A percentile compares a stretch with the other conserved stretches of the same genome.
phyloP scores from a whole-genome alignment of 2,329 filamentous ascomycete genomes.

The Cladosporium cucumerinum region DNA sequence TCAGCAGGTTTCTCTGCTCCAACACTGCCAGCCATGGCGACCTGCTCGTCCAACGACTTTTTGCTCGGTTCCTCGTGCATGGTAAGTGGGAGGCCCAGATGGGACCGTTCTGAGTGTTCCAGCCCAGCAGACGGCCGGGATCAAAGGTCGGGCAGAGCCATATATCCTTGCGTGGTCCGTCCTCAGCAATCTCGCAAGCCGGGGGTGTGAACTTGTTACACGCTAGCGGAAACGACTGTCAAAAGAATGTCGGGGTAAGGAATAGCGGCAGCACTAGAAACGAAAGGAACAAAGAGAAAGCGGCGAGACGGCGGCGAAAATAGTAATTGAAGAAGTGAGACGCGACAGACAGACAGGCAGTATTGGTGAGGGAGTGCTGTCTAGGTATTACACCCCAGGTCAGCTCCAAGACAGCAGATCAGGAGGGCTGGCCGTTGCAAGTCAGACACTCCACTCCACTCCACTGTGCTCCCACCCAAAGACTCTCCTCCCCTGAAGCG shows the following conservation, averaged over 20 bases:
- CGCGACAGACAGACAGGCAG: neutral
- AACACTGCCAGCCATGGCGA: neutral
- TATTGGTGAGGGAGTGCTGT: neutral
- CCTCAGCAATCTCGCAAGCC: conserved; percentile 13
- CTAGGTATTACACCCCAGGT: neutral
- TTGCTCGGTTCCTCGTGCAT: conserved; percentile 12
- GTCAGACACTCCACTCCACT: neutral
- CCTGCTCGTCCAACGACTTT: conserved; percentile 1
- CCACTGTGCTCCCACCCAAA: neutral
- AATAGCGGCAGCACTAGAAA: neutral
- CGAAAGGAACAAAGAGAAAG: conserved; percentile 1
- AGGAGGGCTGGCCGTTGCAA: neutral
- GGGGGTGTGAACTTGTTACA: conserved; percentile 7
- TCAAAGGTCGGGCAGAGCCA: conserved; percentile 9
- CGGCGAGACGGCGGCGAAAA: neutral
- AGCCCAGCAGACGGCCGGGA: conserved; percentile 8
- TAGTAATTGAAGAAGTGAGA: neutral
- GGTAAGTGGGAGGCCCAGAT: neutral
- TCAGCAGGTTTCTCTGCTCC: neutral
- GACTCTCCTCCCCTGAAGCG: conserved; percentile 8
- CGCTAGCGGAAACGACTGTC: conserved; percentile 15
- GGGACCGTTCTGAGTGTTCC: conserved; percentile 5
- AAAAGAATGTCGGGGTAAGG: conserved; percentile 3
- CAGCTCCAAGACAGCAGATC: conserved; percentile 3
- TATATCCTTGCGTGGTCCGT: conserved; percentile 15